These are phyloP conservation scores for Amanita molliuscula DNA, from an alignment of 768 basidiomycete genomes.

Conservation along the genomic window DNA sequence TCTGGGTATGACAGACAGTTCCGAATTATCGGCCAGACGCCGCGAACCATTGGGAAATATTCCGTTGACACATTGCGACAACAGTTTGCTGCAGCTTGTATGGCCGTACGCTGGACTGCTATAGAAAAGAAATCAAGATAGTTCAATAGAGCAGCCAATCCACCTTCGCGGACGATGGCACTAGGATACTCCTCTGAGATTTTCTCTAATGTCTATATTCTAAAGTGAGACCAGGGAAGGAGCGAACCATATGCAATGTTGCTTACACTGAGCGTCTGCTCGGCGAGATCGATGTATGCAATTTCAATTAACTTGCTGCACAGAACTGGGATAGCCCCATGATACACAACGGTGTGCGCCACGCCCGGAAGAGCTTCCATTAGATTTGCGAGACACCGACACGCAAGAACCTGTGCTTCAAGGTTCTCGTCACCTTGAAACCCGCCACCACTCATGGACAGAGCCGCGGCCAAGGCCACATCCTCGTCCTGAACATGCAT, in stretches of 20 bases:
- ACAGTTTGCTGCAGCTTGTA: conserved; percentile 95
- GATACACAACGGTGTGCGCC: conserved; percentile 95
- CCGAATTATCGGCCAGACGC: conserved; percentile 87
- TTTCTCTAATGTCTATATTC: conserved; percentile 84
- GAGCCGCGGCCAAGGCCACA: conserved; percentile 77
- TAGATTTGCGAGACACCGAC: conserved; percentile 92
- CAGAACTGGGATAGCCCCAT: conserved; percentile 95
- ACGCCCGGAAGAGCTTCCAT: conserved; percentile 99
- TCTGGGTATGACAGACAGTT: conserved; percentile 89
- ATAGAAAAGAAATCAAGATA: conserved; percentile 99
- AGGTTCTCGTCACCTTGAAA: conserved; percentile 78
- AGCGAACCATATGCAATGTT: background rate
- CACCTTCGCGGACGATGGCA: conserved; percentile 92
- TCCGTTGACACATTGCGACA: conserved; percentile 89
- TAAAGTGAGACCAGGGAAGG: conserved; percentile 8
- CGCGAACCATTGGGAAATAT: conserved; percentile 79
- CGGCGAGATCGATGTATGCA: conserved; percentile 95
- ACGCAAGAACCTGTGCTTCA: conserved; percentile 93
- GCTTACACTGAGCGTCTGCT: conserved; percentile 95
- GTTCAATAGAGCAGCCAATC: conserved; percentile 84
- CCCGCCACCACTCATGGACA: conserved; percentile 65
- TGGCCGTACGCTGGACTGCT: conserved; percentile 91
- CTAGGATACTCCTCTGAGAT: conserved; percentile 97
- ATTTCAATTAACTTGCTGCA: conserved; percentile 98
- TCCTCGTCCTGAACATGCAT: conserved; percentile 68